A percentile compares a stretch with the other conserved stretches of the same genome.
Conservation (phyloP, 2,329 filamentous ascomycete genomes). For the Lachnellula occidentalis region DNA sequence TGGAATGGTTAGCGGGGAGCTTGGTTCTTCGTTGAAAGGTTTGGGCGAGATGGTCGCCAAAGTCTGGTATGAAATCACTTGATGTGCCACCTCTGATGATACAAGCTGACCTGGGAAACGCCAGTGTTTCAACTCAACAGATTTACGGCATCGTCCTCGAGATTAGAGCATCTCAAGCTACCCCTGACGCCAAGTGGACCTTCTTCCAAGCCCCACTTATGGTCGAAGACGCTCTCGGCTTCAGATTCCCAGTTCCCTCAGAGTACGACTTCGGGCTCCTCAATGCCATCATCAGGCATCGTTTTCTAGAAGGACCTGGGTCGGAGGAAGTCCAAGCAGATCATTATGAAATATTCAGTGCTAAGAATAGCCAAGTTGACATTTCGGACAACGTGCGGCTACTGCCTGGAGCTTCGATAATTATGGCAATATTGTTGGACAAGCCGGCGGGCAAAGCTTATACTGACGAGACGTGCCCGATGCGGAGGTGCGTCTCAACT, state of each 20-base stretch:
- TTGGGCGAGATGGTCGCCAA: slow-evolving; percentile 1
- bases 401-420: not conserved
- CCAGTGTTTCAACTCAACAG: slow-evolving; percentile 12
- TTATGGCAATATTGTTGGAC: slow-evolving; percentile 1
- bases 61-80: slow-evolving; percentile 1
- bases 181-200: slow-evolving; percentile 2
- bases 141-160: slow-evolving; percentile 9
- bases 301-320: slow-evolving; percentile 8
- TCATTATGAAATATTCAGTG: slow-evolving; percentile 1
- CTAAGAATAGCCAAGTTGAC: not conserved
- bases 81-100: not conserved
- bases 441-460: not conserved
- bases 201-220: slow-evolving; percentile 10
- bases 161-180: not conserved
- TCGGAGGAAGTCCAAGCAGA: slow-evolving; percentile 1
- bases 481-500: not conserved
- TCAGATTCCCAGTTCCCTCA: slow-evolving; percentile 10
- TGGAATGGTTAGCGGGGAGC: slow-evolving; percentile 1
- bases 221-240: slow-evolving; percentile 10
- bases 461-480: not conserved
- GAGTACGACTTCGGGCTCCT: slow-evolving; percentile 9
- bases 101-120: not conserved
- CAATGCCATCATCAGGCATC: slow-evolving; percentile 5
- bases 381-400: not conserved
- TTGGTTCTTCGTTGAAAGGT: not conserved